Conservation (phyloP, 805 yeast species). For the Cyberlindnera suaveolens region DNA sequence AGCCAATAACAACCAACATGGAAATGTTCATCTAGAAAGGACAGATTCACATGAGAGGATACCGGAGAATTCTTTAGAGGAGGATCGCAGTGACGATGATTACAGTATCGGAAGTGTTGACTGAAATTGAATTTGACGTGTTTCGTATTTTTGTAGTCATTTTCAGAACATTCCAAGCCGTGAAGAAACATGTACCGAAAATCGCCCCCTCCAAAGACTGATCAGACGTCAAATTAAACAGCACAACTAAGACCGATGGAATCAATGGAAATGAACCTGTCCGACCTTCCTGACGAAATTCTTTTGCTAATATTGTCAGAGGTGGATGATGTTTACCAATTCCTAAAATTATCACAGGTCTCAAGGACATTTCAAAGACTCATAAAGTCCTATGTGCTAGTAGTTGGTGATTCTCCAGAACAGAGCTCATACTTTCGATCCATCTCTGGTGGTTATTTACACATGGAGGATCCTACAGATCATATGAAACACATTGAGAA, state of each 20-base stretch:
- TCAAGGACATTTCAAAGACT: constrained; percentile 14
- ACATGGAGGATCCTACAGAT: constrained; percentile 1
- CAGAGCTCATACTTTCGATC: constrained; percentile 9
- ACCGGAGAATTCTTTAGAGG: no score
- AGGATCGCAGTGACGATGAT: no score
- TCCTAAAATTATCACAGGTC: constrained; percentile 8
- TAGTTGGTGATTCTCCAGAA: constrained; percentile 12
- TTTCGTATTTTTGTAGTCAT: no score
- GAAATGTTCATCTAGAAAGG: no score
- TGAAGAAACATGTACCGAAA: no score
- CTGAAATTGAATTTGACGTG: no score
- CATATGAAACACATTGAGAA: background rate
- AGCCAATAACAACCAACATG: no score
- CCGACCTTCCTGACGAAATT: constrained; percentile 18
- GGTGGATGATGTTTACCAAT: constrained; percentile 15
- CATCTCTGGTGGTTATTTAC: constrained; percentile 5
- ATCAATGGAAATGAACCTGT: background rate
- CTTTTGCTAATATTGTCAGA: constrained; percentile 10
- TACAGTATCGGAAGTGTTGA: no score
- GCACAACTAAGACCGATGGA: no score
- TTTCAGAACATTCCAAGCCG: background rate
- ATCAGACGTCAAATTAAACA: no score
- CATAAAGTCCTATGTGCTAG: constrained; percentile 13
- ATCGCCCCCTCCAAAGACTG: no score
- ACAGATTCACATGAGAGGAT: no score